These are phyloP conservation scores for Simplicillium aogashimaense DNA, from an alignment of 2,329 filamentous ascomycete species.

Conservation along the genomic window DNA sequence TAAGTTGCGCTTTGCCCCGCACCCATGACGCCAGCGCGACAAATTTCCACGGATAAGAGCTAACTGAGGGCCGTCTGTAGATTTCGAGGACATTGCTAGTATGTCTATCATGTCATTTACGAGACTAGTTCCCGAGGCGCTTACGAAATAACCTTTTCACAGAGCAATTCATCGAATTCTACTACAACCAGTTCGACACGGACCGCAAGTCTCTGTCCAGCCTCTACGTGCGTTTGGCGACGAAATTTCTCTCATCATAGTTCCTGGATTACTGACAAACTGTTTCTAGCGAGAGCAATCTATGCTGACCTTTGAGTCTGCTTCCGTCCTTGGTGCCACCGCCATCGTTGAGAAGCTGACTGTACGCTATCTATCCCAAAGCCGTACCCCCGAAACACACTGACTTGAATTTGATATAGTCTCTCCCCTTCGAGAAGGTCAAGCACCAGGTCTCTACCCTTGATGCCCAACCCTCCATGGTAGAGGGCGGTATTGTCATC, in stretches of 20 bases:
- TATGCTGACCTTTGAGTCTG: constrained; percentile 87
- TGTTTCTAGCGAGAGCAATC: constrained; percentile 62
- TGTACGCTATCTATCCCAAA: constrained; percentile 38
- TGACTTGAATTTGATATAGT: constrained; percentile 32
- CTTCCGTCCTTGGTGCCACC: constrained; percentile 51
- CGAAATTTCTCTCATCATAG: constrained; percentile 4
- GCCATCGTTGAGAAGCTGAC: constrained; percentile 71
- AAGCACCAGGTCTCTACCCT: constrained; percentile 67
- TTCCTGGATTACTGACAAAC: constrained; percentile 7
- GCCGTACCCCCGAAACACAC: not conserved
- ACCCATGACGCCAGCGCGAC: constrained; percentile 4
- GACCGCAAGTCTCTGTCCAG: constrained; percentile 53
- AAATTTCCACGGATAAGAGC: constrained; percentile 6
- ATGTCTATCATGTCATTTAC: constrained; percentile 15
- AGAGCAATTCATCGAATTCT: constrained; percentile 86
- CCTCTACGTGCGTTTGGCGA: constrained; percentile 67
- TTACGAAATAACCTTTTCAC: constrained; percentile 1
- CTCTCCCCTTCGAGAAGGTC: constrained; percentile 72
- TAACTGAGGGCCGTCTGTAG: constrained; percentile 16
- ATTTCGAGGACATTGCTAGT: constrained; percentile 38
- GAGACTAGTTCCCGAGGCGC: not conserved
- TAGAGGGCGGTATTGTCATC: constrained; percentile 64
- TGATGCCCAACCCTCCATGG: constrained; percentile 70
- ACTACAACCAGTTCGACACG: constrained; percentile 79
- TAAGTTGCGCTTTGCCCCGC: constrained; percentile 12